Conservation (phyloP, 108 stramenopile genomes). For the Asterionellopsis glacialis region DNA sequence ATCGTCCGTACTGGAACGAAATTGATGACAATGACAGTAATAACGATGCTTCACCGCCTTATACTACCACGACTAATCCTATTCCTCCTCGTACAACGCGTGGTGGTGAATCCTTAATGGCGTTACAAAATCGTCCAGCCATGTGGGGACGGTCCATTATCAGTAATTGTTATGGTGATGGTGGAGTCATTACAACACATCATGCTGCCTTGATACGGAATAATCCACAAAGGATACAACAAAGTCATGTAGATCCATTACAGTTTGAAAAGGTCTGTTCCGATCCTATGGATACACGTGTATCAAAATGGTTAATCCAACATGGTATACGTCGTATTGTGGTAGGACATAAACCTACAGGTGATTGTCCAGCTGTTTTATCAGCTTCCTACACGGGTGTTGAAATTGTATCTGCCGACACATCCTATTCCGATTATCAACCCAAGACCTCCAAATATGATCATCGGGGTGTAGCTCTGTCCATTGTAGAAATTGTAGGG, state of each 20-base stretch:
- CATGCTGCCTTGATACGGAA: conserved; percentile 25
- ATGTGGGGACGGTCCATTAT: conserved; percentile 69
- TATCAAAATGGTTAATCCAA: conserved; percentile 39
- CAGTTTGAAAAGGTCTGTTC: conserved; percentile 54
- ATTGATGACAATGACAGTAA: too few relatives aligned
- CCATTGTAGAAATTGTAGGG: conserved; percentile 47
- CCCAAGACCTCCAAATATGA: conserved; percentile 13
- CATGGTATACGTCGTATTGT: conserved; percentile 53
- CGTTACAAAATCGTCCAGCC: conserved; percentile 49
- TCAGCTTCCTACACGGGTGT: conserved; percentile 40
- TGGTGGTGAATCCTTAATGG: conserved; percentile 53
- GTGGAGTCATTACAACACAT: conserved; percentile 44
- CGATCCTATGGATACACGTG: conserved; percentile 40
- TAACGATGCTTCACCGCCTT: too few relatives aligned
- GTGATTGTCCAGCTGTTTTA: conserved; percentile 61
- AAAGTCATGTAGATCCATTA: conserved; percentile 30
- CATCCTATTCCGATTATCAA: conserved; percentile 34
- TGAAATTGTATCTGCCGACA: conserved; percentile 52
- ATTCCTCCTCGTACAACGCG: conserved; percentile 28
- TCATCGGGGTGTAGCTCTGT: conserved; percentile 38
- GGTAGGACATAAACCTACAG: conserved; percentile 67
- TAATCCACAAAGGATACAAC: conserved; percentile 18
- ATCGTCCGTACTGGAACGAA: conserved; percentile 41
- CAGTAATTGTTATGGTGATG: conserved; percentile 53
- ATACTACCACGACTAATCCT: too few relatives aligned